A percentile compares a stretch with the other conserved stretches of the same genome.
phyloP scores from a whole-genome alignment of 2,329 filamentous ascomycete genomes.

The Trichoderma afroharzianum region DNA sequence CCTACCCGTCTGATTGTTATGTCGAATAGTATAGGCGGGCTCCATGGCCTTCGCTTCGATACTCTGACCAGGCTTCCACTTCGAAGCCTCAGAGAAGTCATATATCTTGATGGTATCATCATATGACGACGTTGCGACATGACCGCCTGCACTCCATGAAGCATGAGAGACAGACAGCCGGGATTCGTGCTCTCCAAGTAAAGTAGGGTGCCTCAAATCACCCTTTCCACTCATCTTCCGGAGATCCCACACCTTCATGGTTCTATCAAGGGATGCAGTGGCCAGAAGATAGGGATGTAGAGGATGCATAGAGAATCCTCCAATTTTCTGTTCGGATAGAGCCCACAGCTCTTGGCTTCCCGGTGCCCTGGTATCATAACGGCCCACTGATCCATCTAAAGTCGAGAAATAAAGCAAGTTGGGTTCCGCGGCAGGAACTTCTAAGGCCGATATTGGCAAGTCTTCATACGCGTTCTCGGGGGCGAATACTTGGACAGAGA shows the following conservation, averaged over 20 bases:
- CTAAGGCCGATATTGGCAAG: slow-evolving; percentile 76
- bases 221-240: slow-evolving; percentile 68
- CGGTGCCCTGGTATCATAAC: slow-evolving; percentile 69
- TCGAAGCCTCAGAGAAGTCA: slow-evolving; percentile 61
- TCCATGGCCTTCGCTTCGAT: slow-evolving; percentile 62
- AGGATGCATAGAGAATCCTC: slow-evolving; percentile 84
- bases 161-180: slow-evolving; percentile 87
- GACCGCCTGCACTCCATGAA: slow-evolving; percentile 79
- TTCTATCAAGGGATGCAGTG: slow-evolving; percentile 86
- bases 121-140: slow-evolving; percentile 88
- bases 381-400: slow-evolving; percentile 73
- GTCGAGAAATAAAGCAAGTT: slow-evolving; percentile 85
- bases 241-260: slow-evolving; percentile 87
- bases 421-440: slow-evolving; percentile 68
- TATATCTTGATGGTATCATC: slow-evolving; percentile 95
- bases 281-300: slow-evolving; percentile 76
- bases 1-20: slow-evolving; percentile 94
- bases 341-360: slow-evolving; percentile 63
- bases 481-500: slow-evolving; percentile 77
- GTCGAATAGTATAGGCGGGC: slow-evolving; percentile 65
- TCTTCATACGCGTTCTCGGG: slow-evolving; percentile 68
- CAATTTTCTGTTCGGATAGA: slow-evolving; percentile 89
- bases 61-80: slow-evolving; percentile 57
- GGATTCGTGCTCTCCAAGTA: slow-evolving; percentile 79
- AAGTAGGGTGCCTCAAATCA: slow-evolving; percentile 57